Evolutionary conservation across 2,329 filamentous ascomycete genomes (phyloP).

Genomic region (Neofusicoccum ribis): DNA sequence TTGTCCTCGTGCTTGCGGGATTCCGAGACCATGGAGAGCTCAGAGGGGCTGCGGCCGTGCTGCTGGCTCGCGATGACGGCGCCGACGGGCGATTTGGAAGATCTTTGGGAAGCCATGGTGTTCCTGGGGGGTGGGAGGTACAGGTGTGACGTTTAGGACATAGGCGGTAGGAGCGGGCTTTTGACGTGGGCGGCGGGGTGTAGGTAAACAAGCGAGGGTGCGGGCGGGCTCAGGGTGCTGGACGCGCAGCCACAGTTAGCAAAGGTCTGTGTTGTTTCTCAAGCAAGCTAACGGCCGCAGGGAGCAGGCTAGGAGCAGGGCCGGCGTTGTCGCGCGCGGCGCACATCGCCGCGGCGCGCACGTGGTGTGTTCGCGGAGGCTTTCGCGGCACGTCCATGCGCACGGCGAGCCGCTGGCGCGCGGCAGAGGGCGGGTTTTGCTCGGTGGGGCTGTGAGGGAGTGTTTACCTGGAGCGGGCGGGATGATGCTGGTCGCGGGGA

Average conservation of each 20-base stretch:
- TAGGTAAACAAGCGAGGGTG: conserved; percentile 12
- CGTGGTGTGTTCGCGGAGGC: conserved; percentile 11
- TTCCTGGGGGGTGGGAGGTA: neutral
- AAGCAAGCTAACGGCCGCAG: conserved; percentile 5
- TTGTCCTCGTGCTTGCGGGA: conserved; percentile 14
- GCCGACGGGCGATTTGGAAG: conserved; percentile 9
- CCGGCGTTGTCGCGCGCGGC: neutral
- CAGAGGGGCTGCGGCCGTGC: conserved; percentile 34
- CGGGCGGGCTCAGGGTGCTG: conserved; percentile 1
- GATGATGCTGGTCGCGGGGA: neutral
- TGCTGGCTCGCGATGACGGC: conserved; percentile 13
- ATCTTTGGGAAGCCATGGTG: conserved; percentile 14
- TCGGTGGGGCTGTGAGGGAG: conserved; percentile 4
- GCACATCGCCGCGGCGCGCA: neutral
- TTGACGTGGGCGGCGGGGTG: conserved; percentile 2
- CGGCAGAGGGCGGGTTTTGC: conserved; percentile 8
- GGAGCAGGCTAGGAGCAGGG: conserved; percentile 4
- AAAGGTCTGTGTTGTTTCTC: conserved; percentile 3
- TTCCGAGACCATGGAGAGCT: conserved; percentile 33
- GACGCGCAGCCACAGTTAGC: conserved; percentile 7
- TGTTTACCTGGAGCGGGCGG: conserved; percentile 1
- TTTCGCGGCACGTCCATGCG: conserved; percentile 8
- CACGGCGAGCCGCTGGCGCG: neutral
- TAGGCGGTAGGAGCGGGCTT: neutral
- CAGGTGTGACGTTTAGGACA: conserved; percentile 6